Conservation (phyloP, 805 yeast genomes). For the Vanderwaltozyma polyspora region DNA sequence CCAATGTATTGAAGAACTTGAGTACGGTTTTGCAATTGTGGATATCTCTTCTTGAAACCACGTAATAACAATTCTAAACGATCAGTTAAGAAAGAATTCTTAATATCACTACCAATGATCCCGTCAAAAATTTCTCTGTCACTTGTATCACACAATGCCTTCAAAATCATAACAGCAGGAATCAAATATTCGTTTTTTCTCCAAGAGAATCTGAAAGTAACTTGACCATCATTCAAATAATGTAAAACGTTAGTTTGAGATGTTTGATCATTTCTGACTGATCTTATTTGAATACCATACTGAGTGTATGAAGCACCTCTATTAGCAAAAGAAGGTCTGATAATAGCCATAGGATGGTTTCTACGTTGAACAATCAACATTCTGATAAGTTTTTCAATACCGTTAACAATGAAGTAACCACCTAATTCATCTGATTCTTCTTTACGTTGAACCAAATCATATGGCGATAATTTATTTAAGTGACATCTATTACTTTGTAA, state of each 20-base stretch:
- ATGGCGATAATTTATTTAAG: constrained; percentile 71
- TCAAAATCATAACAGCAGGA: constrained; percentile 85
- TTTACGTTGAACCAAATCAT: constrained; percentile 59
- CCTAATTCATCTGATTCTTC: constrained; percentile 96
- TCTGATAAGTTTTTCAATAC: constrained; percentile 91
- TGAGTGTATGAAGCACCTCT: constrained; percentile 86
- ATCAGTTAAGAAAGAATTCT: constrained; percentile 91
- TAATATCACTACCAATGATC: constrained; percentile 77
- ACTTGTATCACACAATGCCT: constrained; percentile 80
- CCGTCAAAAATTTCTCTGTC: constrained; percentile 96
- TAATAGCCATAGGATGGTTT: constrained; percentile 95
- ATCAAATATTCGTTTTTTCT: constrained; percentile 89
- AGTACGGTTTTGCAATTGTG: constrained; percentile 58
- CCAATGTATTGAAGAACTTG: constrained; percentile 93
- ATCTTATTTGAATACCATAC: constrained; percentile 88
- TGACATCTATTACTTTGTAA: constrained; percentile 85
- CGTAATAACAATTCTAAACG: constrained; percentile 89
- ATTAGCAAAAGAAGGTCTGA: constrained; percentile 87
- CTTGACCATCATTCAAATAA: constrained; percentile 89
- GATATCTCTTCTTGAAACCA: constrained; percentile 65
- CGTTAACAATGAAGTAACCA: constrained; percentile 91
- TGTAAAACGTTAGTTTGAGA: constrained; percentile 97
- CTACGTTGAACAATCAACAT: constrained; percentile 97
- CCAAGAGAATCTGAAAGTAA: constrained; percentile 95
- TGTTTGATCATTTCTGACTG: constrained; percentile 93